Conservation (phyloP, 1,284 basidiomycete species). For the Fistulina hepatica region DNA sequence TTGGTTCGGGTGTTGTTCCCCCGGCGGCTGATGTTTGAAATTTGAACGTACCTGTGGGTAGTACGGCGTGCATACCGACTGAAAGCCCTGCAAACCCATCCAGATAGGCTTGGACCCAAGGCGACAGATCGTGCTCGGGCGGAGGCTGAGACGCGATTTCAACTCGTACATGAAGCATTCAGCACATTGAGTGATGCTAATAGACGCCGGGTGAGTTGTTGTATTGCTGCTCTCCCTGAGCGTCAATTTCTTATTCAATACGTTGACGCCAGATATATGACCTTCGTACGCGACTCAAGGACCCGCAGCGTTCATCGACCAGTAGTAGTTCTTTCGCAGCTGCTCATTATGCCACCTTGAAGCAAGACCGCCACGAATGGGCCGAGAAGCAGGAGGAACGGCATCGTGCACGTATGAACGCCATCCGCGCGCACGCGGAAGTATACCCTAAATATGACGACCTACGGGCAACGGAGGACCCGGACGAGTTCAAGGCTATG, state of each 20-base stretch:
- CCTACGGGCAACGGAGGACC: conserved; percentile 23
- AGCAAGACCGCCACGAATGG: conserved; percentile 50
- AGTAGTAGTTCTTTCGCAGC: conserved; percentile 16
- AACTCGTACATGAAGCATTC: conserved; percentile 46
- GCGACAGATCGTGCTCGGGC: conserved; percentile 34
- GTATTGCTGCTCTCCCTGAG: not conserved
- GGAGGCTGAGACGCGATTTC: conserved; percentile 29
- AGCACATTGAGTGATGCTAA: conserved; percentile 42
- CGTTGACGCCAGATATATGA: conserved; percentile 39
- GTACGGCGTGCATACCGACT: conserved; percentile 54
- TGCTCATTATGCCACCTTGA: conserved; percentile 16
- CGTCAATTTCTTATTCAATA: conserved; percentile 2
- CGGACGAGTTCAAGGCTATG: conserved; percentile 23
- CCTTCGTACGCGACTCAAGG: conserved; percentile 20
- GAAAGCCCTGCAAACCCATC: conserved; percentile 52
- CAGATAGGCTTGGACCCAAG: conserved; percentile 52
- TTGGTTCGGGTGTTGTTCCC: no score
- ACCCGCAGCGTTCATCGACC: conserved; percentile 1
- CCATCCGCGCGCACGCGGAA: conserved; percentile 21
- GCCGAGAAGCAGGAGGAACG: conserved; percentile 37
- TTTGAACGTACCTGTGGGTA: conserved; percentile 18
- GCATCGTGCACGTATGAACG: conserved; percentile 31
- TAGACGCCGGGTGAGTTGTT: conserved; percentile 44
- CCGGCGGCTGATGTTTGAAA: not conserved
- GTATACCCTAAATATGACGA: no score